Evolutionary conservation across 345 rosid species (phyloP), one percentile per base, ranked within the genome.

Genomic region (Eucalyptus urophylla): DNA sequence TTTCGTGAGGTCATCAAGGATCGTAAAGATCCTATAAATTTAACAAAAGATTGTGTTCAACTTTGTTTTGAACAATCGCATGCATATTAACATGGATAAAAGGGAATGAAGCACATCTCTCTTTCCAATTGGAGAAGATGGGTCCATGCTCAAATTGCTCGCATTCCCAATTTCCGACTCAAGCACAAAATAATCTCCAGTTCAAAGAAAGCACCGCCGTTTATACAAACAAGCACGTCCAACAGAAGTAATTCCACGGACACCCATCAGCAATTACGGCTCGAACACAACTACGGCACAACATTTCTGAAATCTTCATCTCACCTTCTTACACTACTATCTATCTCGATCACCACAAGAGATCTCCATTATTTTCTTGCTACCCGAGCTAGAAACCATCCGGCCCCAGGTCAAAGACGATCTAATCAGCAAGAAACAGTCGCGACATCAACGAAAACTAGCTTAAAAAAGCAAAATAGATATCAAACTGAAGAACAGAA

Each of bases 181-280:
- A 97, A 98, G 13, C 62, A 24, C 25, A 10, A 24, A 56, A 56
- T 25, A 56, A 56, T 56, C 11, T 56, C 62, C 62, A 8, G 29
- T 56, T 56, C 58, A 54, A 54, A 54, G 58, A 54, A 54, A 54
- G 22, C 58, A 54, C 17, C 24, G 58, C 24, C 58, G 2, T 58
- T 58, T 27, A 11, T 1, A 25, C 29, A 10, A 58, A 58, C 67
- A 60, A 60, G 67, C 67, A 27, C 6, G 67, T 60, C 67, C 67
- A 60, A 25, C 15, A 6, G 4, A 27, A 60, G 67, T 60, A 60
- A 60, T 27, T 27, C 67, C 31, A 60, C 31, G 15, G 29, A 60
- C 67, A 27, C 31, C 67, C 62, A 0, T 56, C 62, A 10, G 13
- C 62, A 56, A 56, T 56, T 90, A 91, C 91, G 96, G 97, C 11